These are phyloP conservation scores for Jatropha multifida DNA, from an alignment of 441 rosid species.

Conservation along the genomic window DNA sequence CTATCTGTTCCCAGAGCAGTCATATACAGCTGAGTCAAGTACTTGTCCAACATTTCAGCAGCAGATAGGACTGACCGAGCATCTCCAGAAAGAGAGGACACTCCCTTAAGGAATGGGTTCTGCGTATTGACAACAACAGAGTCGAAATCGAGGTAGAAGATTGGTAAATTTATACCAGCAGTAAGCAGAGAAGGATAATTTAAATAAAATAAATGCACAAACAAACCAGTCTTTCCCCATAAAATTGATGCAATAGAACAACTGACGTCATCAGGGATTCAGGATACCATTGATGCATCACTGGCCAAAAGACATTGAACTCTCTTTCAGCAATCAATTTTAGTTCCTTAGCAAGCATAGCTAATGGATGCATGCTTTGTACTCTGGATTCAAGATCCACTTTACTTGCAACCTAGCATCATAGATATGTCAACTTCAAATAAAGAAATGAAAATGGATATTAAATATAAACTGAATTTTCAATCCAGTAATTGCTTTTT, in stretches of 20 bases:
- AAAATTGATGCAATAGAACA: constrained; percentile 68
- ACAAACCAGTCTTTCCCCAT: constrained; percentile 95
- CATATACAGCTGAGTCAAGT: constrained; percentile 59
- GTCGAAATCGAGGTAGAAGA: constrained; percentile 12
- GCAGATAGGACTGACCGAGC: constrained; percentile 80
- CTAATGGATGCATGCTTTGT: constrained; percentile 69
- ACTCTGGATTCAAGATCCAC: constrained; percentile 56
- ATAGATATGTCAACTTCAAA: constrained; percentile 20
- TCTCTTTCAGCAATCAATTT: constrained; percentile 78
- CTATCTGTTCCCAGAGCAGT: constrained; percentile 46
- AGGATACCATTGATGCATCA: constrained; percentile 62
- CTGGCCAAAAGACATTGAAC: constrained; percentile 65
- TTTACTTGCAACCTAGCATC: constrained; percentile 60
- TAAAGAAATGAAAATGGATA: neutral
- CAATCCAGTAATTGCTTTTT: neutral
- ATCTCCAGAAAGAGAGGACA: constrained; percentile 82
- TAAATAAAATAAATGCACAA: constrained; percentile 16
- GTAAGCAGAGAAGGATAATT: constrained; percentile 14
- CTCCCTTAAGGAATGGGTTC: constrained; percentile 73
- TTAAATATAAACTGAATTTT: neutral
- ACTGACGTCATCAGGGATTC: constrained; percentile 68
- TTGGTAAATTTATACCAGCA: constrained; percentile 19
- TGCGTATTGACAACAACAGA: constrained; percentile 37
- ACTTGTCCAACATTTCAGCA: constrained; percentile 69
- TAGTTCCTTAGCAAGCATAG: constrained; percentile 84